Percentiles rank a stretch among this genome's conserved stretches.
Evolutionary conservation across 495 filamentous ascomycete genomes (phyloP).

Genomic region (Hypoxylon fuscum): DNA sequence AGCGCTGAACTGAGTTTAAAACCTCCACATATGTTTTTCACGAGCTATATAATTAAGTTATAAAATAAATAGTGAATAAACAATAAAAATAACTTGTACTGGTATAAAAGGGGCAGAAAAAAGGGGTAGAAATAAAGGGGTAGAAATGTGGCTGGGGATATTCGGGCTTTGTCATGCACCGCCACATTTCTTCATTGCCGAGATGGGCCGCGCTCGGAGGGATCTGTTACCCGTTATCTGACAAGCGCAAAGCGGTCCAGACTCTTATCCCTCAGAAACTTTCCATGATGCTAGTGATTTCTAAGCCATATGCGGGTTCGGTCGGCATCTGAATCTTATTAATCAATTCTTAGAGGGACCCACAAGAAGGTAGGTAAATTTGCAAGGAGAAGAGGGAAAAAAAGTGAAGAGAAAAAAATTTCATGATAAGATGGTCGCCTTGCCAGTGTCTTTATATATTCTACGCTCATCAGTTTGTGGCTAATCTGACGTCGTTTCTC

Average conservation of each 20-base stretch:
- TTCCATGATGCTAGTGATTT: conserved; percentile 34
- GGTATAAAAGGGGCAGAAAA: too few species aligned
- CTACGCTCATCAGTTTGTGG: not conserved
- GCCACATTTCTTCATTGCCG: conserved; percentile 33
- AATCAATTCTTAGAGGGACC: conserved; percentile 23
- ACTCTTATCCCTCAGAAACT: conserved; percentile 3
- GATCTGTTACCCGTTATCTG: conserved; percentile 11
- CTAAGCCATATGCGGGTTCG: conserved; percentile 40
- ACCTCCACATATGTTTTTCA: too few species aligned
- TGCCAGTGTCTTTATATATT: conserved; percentile 10
- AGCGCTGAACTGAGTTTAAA: too few species aligned
- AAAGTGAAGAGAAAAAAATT: conserved; percentile 15
- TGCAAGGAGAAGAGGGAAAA: conserved; percentile 9
- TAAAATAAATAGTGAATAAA: too few species aligned
- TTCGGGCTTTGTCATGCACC: too few species aligned
- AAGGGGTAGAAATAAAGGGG: too few species aligned
- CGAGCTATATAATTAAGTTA: too few species aligned
- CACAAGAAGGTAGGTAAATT: conserved; percentile 25
- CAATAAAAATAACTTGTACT: too few species aligned
- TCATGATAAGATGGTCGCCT: conserved; percentile 6
- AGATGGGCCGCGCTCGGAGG: conserved; percentile 29
- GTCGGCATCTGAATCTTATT: conserved; percentile 39
- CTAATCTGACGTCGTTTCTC: conserved; percentile 5
- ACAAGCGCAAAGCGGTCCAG: not conserved
- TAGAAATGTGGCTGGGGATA: too few species aligned